Percentiles rank a stretch among this genome's conserved stretches.
Conservation (phyloP, 305 asterid genomes). For the Solanum hybrid region DNA sequence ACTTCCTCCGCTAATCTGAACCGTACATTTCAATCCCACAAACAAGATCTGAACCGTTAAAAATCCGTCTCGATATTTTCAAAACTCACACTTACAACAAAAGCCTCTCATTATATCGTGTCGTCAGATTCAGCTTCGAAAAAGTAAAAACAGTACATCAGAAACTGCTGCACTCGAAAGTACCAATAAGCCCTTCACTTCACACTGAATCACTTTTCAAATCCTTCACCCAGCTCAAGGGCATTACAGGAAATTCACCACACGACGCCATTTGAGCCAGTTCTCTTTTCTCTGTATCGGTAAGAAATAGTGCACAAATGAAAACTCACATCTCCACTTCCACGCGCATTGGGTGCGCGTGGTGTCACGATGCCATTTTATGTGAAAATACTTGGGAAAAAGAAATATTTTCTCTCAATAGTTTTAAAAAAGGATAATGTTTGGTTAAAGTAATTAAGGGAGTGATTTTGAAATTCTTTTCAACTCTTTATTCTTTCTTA, state of each 20-base stretch:
- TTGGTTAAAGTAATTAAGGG: not conserved
- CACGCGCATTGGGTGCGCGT: slow-evolving; percentile 6
- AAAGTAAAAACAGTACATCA: slow-evolving; percentile 2
- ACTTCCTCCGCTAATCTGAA: not conserved
- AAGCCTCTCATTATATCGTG: slow-evolving; percentile 1
- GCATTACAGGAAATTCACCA: not conserved
- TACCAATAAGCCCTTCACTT: not conserved
- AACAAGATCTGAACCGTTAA: slow-evolving; percentile 1
- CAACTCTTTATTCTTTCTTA: not conserved
- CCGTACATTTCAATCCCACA: not conserved
- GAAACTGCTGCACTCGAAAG: not conserved
- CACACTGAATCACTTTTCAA: not conserved
- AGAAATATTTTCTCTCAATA: not conserved
- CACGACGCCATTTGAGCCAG: slow-evolving; percentile 3
- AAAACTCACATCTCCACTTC: not conserved
- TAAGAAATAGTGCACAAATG: not conserved
- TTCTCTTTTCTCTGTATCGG: not conserved
- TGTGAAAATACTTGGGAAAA: not conserved
- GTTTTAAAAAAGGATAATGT: not conserved
- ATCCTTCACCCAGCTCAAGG: not conserved
- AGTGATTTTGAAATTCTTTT: not conserved
- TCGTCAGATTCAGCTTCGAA: slow-evolving; percentile 12
- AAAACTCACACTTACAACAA: not conserved
- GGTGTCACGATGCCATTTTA: not conserved
- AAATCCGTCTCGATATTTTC: slow-evolving; percentile 10